A percentile compares a stretch with the other conserved stretches of the same genome.
These are phyloP conservation scores for Verticillium zaregamsianum DNA, from an alignment of 2,329 filamentous ascomycete genomes.

Conservation along the genomic window DNA sequence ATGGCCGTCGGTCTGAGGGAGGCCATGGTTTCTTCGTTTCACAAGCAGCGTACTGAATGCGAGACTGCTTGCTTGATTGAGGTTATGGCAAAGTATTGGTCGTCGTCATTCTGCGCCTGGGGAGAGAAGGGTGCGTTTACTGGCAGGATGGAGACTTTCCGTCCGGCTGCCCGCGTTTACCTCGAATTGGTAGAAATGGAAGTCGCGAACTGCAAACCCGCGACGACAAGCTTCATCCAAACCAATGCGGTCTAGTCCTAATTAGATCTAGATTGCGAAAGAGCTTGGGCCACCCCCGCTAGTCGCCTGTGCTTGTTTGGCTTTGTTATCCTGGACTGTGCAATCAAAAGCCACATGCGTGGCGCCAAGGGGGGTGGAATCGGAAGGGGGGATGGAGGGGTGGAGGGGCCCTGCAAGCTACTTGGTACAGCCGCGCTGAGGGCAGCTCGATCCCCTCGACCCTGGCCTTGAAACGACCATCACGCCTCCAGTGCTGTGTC, in stretches of 20 bases:
- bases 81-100: background rate
- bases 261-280: background rate
- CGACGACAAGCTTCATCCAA: background rate
- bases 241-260: background rate
- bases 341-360: background rate
- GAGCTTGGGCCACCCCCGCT: constrained; percentile 1
- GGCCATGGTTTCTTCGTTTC: background rate
- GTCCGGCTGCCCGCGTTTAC: too few relatives aligned
- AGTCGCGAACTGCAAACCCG: background rate
- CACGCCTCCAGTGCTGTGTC: background rate
- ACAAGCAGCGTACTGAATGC: background rate
- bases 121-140: background rate
- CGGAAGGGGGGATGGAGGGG: background rate
- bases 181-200: background rate
- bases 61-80: background rate
- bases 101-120: background rate
- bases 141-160: too few relatives aligned
- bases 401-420: background rate
- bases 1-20: background rate
- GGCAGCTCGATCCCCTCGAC: background rate
- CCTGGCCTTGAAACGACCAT: background rate
- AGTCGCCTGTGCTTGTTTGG: background rate
- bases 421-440: background rate
- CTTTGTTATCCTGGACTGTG: background rate
- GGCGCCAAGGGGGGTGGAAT: background rate